Percentiles rank a stretch among this genome's conserved stretches.
Evolutionary conservation across 805 yeast genomes (phyloP).

Genomic region (Teunomyces kruisii): DNA sequence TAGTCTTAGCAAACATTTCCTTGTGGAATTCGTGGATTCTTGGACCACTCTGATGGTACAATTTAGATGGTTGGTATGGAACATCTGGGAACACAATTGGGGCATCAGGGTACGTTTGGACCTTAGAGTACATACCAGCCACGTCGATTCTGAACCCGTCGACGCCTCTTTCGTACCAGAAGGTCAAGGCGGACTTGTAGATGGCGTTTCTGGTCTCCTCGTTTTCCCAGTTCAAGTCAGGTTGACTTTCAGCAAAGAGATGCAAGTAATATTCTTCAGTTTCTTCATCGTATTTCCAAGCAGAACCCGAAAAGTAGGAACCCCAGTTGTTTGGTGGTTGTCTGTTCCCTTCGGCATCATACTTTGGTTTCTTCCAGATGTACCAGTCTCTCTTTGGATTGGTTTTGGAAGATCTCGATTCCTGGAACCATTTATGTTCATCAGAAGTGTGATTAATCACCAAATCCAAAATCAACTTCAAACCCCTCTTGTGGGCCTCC

Average conservation of each 20-base stretch:
- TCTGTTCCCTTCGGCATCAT: conserved; percentile 47
- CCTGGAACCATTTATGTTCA: conserved; percentile 58
- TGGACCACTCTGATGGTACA: conserved; percentile 45
- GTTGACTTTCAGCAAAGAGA: conserved; percentile 53
- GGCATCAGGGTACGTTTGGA: conserved; percentile 45
- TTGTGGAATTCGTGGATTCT: conserved; percentile 57
- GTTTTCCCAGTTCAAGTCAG: conserved; percentile 64
- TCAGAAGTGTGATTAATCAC: conserved; percentile 59
- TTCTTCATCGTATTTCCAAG: conserved; percentile 55
- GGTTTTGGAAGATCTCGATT: conserved; percentile 48
- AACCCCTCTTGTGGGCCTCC: conserved; percentile 48
- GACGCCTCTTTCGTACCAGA: conserved; percentile 56
- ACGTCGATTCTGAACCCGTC: conserved; percentile 62
- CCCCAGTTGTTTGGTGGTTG: conserved; percentile 59
- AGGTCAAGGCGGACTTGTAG: conserved; percentile 47
- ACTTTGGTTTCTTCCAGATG: conserved; percentile 53
- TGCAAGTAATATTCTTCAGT: conserved; percentile 57
- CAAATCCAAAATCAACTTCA: conserved; percentile 53
- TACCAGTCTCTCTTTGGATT: conserved; percentile 63
- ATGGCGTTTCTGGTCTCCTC: conserved; percentile 37
- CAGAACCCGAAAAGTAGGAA: conserved; percentile 51
- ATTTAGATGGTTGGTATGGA: conserved; percentile 38
- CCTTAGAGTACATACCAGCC: conserved; percentile 53
- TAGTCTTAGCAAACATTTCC: conserved; percentile 45
- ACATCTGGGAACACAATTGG: conserved; percentile 43